Conservation (phyloP, 345 rosid species). For the Moricandia moricandioides region DNA sequence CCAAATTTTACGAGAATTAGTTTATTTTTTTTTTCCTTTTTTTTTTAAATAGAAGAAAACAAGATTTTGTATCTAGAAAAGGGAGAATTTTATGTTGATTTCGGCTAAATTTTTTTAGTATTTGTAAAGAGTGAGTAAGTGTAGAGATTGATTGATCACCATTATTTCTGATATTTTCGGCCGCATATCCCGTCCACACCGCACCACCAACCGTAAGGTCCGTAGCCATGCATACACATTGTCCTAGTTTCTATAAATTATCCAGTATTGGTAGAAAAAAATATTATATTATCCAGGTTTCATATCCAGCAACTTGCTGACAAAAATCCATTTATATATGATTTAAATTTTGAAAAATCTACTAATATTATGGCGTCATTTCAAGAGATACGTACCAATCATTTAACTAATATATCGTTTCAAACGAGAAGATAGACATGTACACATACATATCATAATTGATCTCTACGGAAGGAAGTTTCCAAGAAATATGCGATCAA, state of each 20-base stretch:
- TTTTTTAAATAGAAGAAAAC: background rate
- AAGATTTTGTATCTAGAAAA: background rate
- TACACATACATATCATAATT: background rate
- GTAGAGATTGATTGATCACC: background rate
- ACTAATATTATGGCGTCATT: background rate
- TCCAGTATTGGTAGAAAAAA: background rate
- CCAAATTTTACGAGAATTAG: background rate
- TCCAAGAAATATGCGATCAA: background rate
- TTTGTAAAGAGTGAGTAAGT: background rate
- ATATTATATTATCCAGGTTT: slow-evolving; percentile 1
- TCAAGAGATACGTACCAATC: background rate
- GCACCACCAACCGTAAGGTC: slow-evolving; percentile 12
- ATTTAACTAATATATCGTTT: background rate
- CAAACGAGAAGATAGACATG: slow-evolving; percentile 1
- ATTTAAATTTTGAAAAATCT: background rate
- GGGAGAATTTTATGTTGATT: background rate
- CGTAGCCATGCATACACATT: slow-evolving; percentile 9
- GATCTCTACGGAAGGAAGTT: background rate
- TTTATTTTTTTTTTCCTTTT: background rate
- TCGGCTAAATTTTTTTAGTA: background rate
- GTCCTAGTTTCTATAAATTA: slow-evolving; percentile 10
- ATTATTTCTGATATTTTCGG: slow-evolving; percentile 8
- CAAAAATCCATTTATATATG: background rate
- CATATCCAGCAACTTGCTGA: background rate
- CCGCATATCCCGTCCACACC: slow-evolving; percentile 35